Base-by-base conservation (phyloP, 352 stramenopile genomes). In the Phytophthora multivora region DNA sequence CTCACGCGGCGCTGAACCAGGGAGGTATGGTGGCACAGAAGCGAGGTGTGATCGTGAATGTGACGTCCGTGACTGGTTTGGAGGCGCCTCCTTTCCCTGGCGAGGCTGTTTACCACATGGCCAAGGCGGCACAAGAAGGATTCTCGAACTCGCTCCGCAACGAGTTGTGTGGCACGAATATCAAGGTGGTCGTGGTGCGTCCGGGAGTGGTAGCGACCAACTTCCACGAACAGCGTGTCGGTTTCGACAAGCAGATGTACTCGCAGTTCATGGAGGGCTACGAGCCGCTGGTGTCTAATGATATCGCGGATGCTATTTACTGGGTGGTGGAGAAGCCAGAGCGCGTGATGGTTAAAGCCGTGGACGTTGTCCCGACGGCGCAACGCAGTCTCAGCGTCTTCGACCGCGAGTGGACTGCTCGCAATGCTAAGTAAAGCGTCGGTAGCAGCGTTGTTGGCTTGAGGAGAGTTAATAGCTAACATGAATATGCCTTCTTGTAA, bases 321-420 rank as follows among this genome's bases (percentile, higher is more conserved):
- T 75, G 66, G 66, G 54, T 75, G 46, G 25, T 75, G n/a, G 46
- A 66, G 18, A 71, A 65, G 11, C 61, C 61, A 0, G 61, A 75
- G 16, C 61, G 56, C 15, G 51, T 75, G 21, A 53, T 54, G 18
- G 13, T 71, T 47, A 74, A 71, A 61, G 61, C 61, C 1, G n/a
- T 75, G 13, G 61, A 71, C 31, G 61, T 71, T 3, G 55, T 71
- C 21, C 61, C 61, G 5, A 71, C 66, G 2, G 55, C 61, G 3
- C 61, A 75, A 61, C 61, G 66, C 46, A 75, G 66, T 33, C 63
- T 75, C 15, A 71, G 45, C 21, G 66, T 71, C 1, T 75, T 75
- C 16, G 66, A 75, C 13, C 66, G 55, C 40, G 55, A 56, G 25
- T 75, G 66, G 61, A 71, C 16, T 42, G 28, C 45, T 33, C 55